Evolutionary conservation across 2,329 filamentous ascomycete genomes (phyloP).

Genomic region (Corniculantispora saksenae): DNA sequence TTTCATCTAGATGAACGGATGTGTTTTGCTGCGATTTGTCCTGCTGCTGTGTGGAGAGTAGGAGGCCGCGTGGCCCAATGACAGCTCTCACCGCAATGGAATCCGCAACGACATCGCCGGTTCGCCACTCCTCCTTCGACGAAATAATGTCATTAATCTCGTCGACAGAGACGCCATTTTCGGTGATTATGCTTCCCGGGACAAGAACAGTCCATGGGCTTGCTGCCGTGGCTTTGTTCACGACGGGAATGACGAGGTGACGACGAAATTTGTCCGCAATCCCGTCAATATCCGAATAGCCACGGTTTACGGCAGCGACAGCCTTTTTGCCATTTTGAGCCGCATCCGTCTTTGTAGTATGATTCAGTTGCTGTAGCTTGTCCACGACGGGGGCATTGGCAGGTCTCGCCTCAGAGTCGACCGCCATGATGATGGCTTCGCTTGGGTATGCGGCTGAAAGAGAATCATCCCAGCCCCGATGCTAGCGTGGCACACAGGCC

Average conservation of each 20-base stretch:
- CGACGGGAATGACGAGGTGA: neutral
- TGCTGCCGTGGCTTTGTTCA: neutral
- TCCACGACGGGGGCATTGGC: neutral
- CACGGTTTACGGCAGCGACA: neutral
- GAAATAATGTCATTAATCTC: conserved; percentile 5
- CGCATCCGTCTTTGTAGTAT: neutral
- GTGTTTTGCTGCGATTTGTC: conserved; percentile 3
- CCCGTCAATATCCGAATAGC: neutral
- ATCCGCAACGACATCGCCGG: neutral
- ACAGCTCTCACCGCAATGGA: neutral
- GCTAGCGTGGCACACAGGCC: neutral
- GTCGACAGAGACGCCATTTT: conserved; percentile 1
- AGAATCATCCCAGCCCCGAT: neutral
- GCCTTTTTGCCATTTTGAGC: neutral
- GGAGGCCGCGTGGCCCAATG: conserved; percentile 4
- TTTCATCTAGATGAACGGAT: conserved; percentile 13
- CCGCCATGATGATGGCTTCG: conserved; percentile 13
- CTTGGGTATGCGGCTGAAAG: neutral
- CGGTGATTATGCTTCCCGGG: neutral
- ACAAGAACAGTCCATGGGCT: conserved; percentile 4
- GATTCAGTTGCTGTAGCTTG: neutral
- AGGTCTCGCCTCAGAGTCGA: neutral
- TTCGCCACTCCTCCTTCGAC: neutral
- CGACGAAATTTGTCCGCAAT: conserved; percentile 14
- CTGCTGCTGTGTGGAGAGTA: conserved; percentile 2